Percentiles rank a stretch among this genome's conserved stretches.
Conservation (phyloP, 805 yeast species). For the Yarrowia alimentaria region DNA sequence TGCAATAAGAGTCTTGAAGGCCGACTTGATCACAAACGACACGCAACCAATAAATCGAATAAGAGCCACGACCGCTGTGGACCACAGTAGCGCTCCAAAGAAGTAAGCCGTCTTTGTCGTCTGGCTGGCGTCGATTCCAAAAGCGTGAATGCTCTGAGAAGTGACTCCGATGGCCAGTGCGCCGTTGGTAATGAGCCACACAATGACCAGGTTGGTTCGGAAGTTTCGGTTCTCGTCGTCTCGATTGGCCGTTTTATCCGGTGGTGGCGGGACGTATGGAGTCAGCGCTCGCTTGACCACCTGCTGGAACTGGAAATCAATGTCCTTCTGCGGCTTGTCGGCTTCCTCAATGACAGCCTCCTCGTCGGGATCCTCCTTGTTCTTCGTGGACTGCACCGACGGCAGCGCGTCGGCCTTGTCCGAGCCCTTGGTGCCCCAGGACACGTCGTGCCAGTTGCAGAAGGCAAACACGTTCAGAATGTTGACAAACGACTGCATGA, state of each 20-base stretch:
- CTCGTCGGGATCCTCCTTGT: slow-evolving; percentile 50
- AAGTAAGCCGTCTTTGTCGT: slow-evolving; percentile 41
- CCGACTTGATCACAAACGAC: slow-evolving; percentile 43
- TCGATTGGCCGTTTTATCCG: slow-evolving; percentile 30
- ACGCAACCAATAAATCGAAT: slow-evolving; percentile 57
- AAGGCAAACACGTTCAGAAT: slow-evolving; percentile 65
- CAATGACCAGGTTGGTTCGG: slow-evolving; percentile 43
- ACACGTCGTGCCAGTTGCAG: slow-evolving; percentile 68
- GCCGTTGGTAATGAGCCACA: slow-evolving; percentile 44
- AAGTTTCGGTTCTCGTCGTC: slow-evolving; percentile 45
- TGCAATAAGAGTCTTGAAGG: slow-evolving; percentile 5
- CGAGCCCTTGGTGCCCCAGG: slow-evolving; percentile 75
- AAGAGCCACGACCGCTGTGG: slow-evolving; percentile 59
- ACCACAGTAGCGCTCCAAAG: slow-evolving; percentile 55
- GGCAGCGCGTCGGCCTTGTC: slow-evolving; percentile 55
- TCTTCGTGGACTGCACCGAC: slow-evolving; percentile 47
- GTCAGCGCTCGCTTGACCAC: slow-evolving; percentile 53
- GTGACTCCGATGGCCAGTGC: slow-evolving; percentile 43
- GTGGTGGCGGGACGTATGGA: slow-evolving; percentile 46
- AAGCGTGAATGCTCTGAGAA: slow-evolving; percentile 38
- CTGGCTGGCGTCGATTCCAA: slow-evolving; percentile 36
- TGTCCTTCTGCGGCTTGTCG: slow-evolving; percentile 50
- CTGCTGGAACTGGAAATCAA: slow-evolving; percentile 50
- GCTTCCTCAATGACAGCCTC: slow-evolving; percentile 51
- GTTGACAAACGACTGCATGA: slow-evolving; percentile 42